phyloP scores from a whole-genome alignment of 2,329 filamentous ascomycete species.

The Ascochyta rabiei region DNA sequence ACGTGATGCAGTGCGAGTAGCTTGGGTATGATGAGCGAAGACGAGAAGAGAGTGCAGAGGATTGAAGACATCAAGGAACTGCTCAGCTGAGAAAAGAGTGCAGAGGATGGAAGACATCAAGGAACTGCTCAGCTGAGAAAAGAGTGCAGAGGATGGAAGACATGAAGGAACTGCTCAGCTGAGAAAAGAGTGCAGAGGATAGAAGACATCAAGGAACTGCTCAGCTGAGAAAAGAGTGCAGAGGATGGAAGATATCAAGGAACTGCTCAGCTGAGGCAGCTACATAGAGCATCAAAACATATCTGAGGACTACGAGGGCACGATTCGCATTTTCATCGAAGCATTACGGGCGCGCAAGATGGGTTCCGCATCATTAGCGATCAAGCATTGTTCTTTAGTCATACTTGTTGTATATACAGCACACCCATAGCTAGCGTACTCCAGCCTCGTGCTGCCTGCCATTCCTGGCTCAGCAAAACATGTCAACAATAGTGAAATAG shows the following conservation, averaged over 20 bases:
- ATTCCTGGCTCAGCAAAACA: neutral
- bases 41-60: conserved; percentile 86
- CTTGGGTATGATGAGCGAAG: conserved; percentile 91
- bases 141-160: conserved; percentile 89
- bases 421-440: neutral
- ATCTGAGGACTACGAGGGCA: too few species aligned
- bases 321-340: neutral
- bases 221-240: conserved; percentile 91
- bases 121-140: too few species aligned
- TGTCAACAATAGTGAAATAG: neutral
- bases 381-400: neutral
- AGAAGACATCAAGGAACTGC: conserved; percentile 93
- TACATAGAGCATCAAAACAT: too few species aligned
- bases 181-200: conserved; percentile 89
- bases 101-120: too few species aligned
- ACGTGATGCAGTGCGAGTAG: conserved; percentile 75
- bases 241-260: conserved; percentile 90
- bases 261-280: conserved; percentile 57
- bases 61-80: conserved; percentile 95
- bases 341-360: neutral
- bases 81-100: conserved; percentile 65
- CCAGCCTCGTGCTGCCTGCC: neutral
- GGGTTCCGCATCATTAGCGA: neutral
- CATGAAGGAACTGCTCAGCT: conserved; percentile 90
- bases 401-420: neutral